A percentile compares a stretch with the other conserved stretches of the same genome.
Evolutionary conservation across 352 stramenopile species (phyloP).

Genomic region (Globisporangium middletonii): DNA sequence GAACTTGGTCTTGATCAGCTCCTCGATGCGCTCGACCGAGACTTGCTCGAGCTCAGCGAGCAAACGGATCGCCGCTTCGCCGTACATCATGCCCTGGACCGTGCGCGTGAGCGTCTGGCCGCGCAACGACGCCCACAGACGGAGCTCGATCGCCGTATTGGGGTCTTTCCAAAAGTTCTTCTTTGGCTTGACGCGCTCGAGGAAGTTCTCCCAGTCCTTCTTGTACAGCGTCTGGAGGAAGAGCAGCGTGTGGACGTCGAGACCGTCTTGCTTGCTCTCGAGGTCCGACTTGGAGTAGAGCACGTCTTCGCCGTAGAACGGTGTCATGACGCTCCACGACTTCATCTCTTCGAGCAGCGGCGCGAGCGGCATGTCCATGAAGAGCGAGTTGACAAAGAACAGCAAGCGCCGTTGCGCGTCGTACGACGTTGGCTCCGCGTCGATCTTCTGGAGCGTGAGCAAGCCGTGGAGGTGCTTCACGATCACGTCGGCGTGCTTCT

Average conservation of each 20-base stretch:
- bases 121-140: slow-evolving; percentile 97
- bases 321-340: slow-evolving; percentile 98
- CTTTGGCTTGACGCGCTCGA: slow-evolving; percentile 94
- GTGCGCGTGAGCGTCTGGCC: slow-evolving; percentile 96
- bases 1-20: slow-evolving; percentile 98
- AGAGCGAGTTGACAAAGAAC: slow-evolving; percentile 99
- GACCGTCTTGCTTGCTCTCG: slow-evolving; percentile 93
- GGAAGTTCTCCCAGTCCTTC: slow-evolving; percentile 97
- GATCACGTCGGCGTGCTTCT: slow-evolving; percentile 73
- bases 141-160: slow-evolving; percentile 81
- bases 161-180: slow-evolving; percentile 91
- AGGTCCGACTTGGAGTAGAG: slow-evolving; percentile 96
- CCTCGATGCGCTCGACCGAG: slow-evolving; percentile 88
- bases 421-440: slow-evolving; percentile 95
- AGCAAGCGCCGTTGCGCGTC: slow-evolving; percentile 94
- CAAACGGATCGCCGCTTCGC: slow-evolving; percentile 96
- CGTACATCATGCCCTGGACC: slow-evolving; percentile 99
- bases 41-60: slow-evolving; percentile 94
- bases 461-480: slow-evolving; percentile 91
- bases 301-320: slow-evolving; percentile 98
- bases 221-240: slow-evolving; percentile 97
- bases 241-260: slow-evolving; percentile 82
- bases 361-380: slow-evolving; percentile 99
- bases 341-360: slow-evolving; percentile 97
- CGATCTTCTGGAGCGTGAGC: slow-evolving; percentile 94